Evolutionary conservation across 2,329 filamentous ascomycete genomes (phyloP).

Genomic region (Aspergillus oerlinghausenensis): DNA sequence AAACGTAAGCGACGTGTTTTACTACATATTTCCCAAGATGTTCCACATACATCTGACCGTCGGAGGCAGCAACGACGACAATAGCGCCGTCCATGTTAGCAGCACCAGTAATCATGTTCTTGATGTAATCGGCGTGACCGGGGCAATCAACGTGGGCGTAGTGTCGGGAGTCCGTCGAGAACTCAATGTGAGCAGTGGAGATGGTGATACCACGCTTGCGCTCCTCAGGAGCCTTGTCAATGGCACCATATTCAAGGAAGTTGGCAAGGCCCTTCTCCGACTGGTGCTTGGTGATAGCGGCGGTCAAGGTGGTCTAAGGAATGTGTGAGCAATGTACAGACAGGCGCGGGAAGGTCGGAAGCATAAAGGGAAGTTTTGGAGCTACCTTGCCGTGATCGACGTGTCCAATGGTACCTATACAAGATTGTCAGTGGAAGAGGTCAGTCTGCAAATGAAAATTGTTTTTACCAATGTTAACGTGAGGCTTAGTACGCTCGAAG

Average conservation of each 20-base stretch:
- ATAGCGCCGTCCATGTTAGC: conserved; percentile 99
- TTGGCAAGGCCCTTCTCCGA: conserved; percentile 87
- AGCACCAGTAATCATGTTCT: conserved; percentile 99
- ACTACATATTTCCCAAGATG: neutral
- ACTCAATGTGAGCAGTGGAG: conserved; percentile 97
- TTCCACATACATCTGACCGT: conserved; percentile 78
- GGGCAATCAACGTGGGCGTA: conserved; percentile 99
- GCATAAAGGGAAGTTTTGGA: conserved; percentile 1
- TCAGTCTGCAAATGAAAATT: neutral
- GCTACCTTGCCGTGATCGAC: conserved; percentile 98
- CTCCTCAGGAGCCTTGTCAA: conserved; percentile 99
- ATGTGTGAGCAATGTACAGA: conserved; percentile 11
- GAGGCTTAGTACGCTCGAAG: conserved; percentile 89
- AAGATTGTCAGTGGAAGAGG: neutral
- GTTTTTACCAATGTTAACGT: conserved; percentile 86
- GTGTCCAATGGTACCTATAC: conserved; percentile 87
- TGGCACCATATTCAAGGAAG: conserved; percentile 96
- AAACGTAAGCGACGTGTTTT: conserved; percentile 16
- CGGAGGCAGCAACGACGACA: conserved; percentile 95
- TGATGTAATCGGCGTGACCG: conserved; percentile 99
- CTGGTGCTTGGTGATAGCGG: conserved; percentile 97
- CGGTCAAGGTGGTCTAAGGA: conserved; percentile 86
- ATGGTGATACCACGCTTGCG: conserved; percentile 99
- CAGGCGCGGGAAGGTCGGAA: conserved; percentile 2
- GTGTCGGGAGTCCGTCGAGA: conserved; percentile 87